Percentiles rank a stretch among this genome's conserved stretches.
These are phyloP conservation scores for Magnaporthiopsis incrustans DNA, from an alignment of 2,329 filamentous ascomycete species.

Conservation along the genomic window DNA sequence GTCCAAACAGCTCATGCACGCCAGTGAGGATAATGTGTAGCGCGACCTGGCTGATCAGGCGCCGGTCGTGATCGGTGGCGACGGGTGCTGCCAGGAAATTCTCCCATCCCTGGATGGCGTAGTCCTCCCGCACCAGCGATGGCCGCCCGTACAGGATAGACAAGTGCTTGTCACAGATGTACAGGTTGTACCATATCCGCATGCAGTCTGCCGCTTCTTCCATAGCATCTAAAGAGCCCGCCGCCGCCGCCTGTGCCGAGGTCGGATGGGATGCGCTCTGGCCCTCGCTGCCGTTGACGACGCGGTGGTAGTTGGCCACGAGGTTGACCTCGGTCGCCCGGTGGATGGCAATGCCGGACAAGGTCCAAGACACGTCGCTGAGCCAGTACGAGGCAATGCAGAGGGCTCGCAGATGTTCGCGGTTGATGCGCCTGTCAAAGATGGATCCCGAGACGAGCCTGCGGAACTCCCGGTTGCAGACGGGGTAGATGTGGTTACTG, in stretches of 20 bases:
- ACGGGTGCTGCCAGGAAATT: constrained; percentile 43
- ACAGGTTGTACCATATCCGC: constrained; percentile 53
- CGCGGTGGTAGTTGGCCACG: constrained; percentile 31
- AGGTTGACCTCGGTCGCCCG: constrained; percentile 40
- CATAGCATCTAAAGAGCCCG: constrained; percentile 11
- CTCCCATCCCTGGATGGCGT: constrained; percentile 49
- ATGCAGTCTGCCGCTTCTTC: constrained; percentile 43
- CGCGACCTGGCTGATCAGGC: constrained; percentile 50
- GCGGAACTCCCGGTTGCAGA: constrained; percentile 47
- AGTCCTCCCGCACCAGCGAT: constrained; percentile 49
- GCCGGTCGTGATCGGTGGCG: constrained; percentile 44
- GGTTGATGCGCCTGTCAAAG: constrained; percentile 22
- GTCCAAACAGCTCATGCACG: constrained; percentile 46
- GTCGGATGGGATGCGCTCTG: background rate
- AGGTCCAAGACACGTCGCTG: constrained; percentile 53
- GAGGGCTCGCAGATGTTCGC: constrained; percentile 49
- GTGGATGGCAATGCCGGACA: constrained; percentile 46
- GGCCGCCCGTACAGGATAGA: constrained; percentile 53
- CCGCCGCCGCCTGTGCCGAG: background rate
- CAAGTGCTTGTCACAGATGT: constrained; percentile 54
- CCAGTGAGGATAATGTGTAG: constrained; percentile 50
- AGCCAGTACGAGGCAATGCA: constrained; percentile 57
- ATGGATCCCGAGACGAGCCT: constrained; percentile 37
- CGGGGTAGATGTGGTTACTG: constrained; percentile 40
- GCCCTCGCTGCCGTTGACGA: constrained; percentile 22